These are phyloP conservation scores for Talaromyces sp. DNA, from an alignment of 2,329 filamentous ascomycete genomes.

Conservation along the genomic window DNA sequence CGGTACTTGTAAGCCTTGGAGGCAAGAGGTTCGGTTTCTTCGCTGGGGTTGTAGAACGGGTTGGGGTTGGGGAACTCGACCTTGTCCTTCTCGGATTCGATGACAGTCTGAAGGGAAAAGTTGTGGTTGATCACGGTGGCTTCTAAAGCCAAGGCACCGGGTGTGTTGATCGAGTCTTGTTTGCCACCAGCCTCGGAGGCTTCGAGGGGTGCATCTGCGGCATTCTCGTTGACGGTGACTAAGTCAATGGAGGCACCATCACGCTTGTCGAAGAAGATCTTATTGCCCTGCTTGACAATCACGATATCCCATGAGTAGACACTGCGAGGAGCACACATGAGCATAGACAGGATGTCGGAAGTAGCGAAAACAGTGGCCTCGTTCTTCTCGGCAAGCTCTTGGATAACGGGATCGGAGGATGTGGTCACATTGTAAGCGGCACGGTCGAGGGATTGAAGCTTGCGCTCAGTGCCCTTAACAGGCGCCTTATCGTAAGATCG, in stretches of 20 bases:
- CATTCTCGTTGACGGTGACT: conserved; percentile 99
- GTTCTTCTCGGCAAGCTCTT: conserved; percentile 92
- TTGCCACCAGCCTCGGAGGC: conserved; percentile 66
- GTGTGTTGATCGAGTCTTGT: conserved; percentile 93
- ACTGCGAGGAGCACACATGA: conserved; percentile 96
- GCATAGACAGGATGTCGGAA: conserved; percentile 95
- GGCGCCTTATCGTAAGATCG: conserved; percentile 90
- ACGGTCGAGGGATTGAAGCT: conserved; percentile 83
- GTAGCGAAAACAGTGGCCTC: conserved; percentile 97
- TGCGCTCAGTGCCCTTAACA: conserved; percentile 83
- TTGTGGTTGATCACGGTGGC: conserved; percentile 99
- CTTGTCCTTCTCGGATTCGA: conserved; percentile 74
- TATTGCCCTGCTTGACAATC: conserved; percentile 87
- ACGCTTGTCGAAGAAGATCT: conserved; percentile 98
- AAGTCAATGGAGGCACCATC: conserved; percentile 92
- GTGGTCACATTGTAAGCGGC: conserved; percentile 98
- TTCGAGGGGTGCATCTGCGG: conserved; percentile 88
- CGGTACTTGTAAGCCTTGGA: conserved; percentile 99
- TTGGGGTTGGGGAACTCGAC: conserved; percentile 83
- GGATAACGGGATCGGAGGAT: conserved; percentile 91
- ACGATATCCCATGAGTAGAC: conserved; percentile 99
- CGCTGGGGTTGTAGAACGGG: conserved; percentile 93
- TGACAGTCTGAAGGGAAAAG: conserved; percentile 92
- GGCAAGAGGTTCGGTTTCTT: conserved; percentile 89
- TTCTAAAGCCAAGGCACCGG: conserved; percentile 87